phyloP scores from a whole-genome alignment of 2,329 filamentous ascomycete species.

The Ophiostoma piceae region DNA sequence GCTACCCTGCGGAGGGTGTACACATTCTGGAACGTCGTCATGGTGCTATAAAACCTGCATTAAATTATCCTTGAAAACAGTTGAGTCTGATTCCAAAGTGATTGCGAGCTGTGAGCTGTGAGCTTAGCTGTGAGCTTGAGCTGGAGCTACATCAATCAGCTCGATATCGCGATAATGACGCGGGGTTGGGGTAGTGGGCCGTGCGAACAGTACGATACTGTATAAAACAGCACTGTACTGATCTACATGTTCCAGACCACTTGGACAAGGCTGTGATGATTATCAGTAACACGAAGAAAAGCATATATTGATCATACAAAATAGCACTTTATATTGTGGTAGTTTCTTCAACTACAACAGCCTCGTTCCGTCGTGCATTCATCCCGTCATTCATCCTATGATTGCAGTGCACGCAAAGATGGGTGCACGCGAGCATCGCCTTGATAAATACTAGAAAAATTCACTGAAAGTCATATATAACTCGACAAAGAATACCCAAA shows the following conservation, averaged over 20 bases:
- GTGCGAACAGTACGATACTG: not conserved
- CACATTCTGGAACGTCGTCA: conserved; percentile 62
- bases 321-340: too few relatives aligned
- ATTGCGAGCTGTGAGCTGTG: not conserved
- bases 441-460: too few relatives aligned
- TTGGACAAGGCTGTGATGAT: not conserved
- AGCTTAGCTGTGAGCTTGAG: not conserved
- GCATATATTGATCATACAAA: too few relatives aligned
- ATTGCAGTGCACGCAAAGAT: too few relatives aligned
- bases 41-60: not conserved
- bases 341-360: too few relatives aligned
- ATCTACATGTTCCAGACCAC: not conserved
- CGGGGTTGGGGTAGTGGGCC: not conserved
- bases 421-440: too few relatives aligned
- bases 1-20: conserved; percentile 85
- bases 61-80: not conserved
- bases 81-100: too few relatives aligned
- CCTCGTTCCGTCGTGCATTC: too few relatives aligned
- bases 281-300: too few relatives aligned
- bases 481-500: too few relatives aligned
- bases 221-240: conserved; percentile 2
- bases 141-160: not conserved
- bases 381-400: too few relatives aligned
- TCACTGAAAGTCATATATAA: too few relatives aligned
- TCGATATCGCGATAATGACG: not conserved